Conservation (phyloP, 805 yeast genomes). For the Ogataea neopini region DNA sequence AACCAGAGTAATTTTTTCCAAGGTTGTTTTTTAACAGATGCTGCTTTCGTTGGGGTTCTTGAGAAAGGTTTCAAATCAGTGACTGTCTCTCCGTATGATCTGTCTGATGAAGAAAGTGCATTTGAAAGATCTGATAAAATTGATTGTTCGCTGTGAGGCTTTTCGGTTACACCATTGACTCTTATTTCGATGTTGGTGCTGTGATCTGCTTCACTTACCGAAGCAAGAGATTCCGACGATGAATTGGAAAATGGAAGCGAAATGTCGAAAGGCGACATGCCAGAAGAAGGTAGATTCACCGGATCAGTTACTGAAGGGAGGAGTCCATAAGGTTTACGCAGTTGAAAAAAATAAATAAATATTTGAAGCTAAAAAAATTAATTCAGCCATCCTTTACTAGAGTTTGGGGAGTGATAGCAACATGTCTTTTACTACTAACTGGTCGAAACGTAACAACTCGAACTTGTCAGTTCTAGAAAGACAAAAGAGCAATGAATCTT, state of each 20-base stretch:
- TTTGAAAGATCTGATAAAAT: neutral
- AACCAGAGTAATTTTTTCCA: constrained; percentile 90
- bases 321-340: too few relatives aligned
- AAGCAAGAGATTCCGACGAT: constrained; percentile 6
- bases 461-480: constrained; percentile 16
- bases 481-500: constrained; percentile 13
- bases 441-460: constrained; percentile 7
- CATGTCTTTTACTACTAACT: constrained; percentile 1
- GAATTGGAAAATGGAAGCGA: neutral
- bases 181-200: constrained; percentile 2
- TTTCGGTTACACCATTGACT: constrained; percentile 5
- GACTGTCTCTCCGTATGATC: neutral
- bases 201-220: constrained; percentile 3
- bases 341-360: neutral
- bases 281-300: too few relatives aligned
- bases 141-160: neutral
- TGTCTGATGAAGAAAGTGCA: constrained; percentile 1
- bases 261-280: constrained; percentile 1
- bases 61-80: neutral
- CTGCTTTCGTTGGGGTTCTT: neutral
- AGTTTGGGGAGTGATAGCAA: too few relatives aligned
- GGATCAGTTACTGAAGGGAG: too few relatives aligned
- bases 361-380: constrained; percentile 4
- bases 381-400: too few relatives aligned
- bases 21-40: constrained; percentile 32